Conservation (phyloP, 2,329 filamentous ascomycete genomes). For the Albophoma yamanashiensis region DNA sequence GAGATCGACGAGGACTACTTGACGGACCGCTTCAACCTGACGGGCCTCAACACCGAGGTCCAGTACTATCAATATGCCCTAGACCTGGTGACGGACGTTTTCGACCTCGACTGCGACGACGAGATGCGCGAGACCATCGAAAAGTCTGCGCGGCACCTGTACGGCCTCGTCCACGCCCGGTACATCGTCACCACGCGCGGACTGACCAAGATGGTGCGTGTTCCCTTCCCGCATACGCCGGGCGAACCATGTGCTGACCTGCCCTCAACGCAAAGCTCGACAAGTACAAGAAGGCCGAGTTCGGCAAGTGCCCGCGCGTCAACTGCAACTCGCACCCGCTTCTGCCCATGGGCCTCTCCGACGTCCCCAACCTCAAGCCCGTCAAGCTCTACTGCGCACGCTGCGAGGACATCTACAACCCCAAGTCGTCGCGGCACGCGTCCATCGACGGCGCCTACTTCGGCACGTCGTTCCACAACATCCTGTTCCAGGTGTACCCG, state of each 20-base stretch:
- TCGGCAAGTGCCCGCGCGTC: conserved; percentile 95
- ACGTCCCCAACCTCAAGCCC: conserved; percentile 75
- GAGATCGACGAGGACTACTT: conserved; percentile 99
- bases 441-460: conserved; percentile 97
- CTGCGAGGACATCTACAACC: conserved; percentile 98
- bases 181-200: conserved; percentile 96
- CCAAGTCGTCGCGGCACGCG: conserved; percentile 91
- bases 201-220: conserved; percentile 84
- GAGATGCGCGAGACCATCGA: conserved; percentile 97
- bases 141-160: conserved; percentile 90
- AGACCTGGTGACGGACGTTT: conserved; percentile 94
- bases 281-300: conserved; percentile 97
- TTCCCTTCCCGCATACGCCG: not conserved
- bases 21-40: conserved; percentile 96
- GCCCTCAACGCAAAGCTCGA: conserved; percentile 58
- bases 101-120: conserved; percentile 97
- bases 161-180: conserved; percentile 88
- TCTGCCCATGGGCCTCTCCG: conserved; percentile 87
- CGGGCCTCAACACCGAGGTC: conserved; percentile 91
- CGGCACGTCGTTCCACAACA: conserved; percentile 96
- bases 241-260: not conserved
- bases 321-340: conserved; percentile 90
- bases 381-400: conserved; percentile 96
- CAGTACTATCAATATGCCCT: conserved; percentile 99
- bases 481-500: conserved; percentile 97